Conservation (phyloP, 2,329 filamentous ascomycete species). For the Colletotrichum nymphaeae region DNA sequence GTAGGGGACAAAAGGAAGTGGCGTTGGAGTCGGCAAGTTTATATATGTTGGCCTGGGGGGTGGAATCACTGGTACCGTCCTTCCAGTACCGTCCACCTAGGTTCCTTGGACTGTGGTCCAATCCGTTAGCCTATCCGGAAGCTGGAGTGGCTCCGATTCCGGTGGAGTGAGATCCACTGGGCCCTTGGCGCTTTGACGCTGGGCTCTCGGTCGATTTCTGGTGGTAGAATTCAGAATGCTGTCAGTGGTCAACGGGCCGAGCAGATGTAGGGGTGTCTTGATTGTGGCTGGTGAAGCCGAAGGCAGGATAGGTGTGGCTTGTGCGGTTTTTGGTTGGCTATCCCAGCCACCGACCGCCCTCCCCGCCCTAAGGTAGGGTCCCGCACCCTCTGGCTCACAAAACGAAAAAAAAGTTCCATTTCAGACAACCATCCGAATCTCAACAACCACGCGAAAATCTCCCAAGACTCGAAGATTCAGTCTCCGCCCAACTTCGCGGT, state of each 20-base stretch:
- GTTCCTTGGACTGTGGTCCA: not conserved
- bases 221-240: not conserved
- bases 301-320: constrained; percentile 9
- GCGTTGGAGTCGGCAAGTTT: constrained; percentile 37
- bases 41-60: constrained; percentile 32
- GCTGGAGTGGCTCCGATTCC: constrained; percentile 15
- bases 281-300: not conserved
- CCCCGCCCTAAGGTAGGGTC: constrained; percentile 35
- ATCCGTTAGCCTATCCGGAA: constrained; percentile 19
- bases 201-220: not conserved
- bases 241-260: not conserved
- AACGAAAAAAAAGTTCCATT: constrained; percentile 41
- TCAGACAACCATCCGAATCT: constrained; percentile 37
- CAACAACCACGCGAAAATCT: constrained; percentile 38
- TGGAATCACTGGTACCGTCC: constrained; percentile 31
- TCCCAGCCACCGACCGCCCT: constrained; percentile 15
- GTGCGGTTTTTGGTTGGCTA: not conserved
- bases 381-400: constrained; percentile 35
- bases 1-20: constrained; percentile 28
- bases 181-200: no score
- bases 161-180: not conserved
- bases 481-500: constrained; percentile 97
- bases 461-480: constrained; percentile 96
- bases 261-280: not conserved
- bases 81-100: constrained; percentile 17